Evolutionary conservation across 495 filamentous ascomycete species (phyloP).

Genomic region (Aspergillus kassunensis): DNA sequence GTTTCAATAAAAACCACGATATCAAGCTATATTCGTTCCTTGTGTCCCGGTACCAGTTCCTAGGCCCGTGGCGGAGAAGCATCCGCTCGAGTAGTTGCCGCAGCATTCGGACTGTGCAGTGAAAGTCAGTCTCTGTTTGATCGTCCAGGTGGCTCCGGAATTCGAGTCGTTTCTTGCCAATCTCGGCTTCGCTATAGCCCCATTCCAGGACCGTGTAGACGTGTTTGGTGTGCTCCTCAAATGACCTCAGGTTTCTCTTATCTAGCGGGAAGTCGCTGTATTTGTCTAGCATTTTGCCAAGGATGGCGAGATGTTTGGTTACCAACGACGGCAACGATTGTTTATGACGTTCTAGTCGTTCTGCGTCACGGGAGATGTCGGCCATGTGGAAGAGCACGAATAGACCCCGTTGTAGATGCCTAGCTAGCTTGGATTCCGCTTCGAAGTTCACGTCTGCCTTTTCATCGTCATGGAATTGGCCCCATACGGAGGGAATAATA

Average conservation of each 20-base stretch:
- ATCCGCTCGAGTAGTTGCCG: conserved; percentile 28
- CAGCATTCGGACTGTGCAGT: conserved; percentile 29
- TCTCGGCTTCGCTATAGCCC: conserved; percentile 24
- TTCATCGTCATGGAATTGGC: conserved; percentile 24
- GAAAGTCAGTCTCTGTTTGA: conserved; percentile 26
- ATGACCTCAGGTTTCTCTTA: conserved; percentile 10
- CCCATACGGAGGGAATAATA: conserved; percentile 28
- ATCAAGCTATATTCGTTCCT: conserved; percentile 27
- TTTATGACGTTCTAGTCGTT: conserved; percentile 10
- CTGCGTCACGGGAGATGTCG: conserved; percentile 22
- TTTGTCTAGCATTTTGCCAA: conserved; percentile 20
- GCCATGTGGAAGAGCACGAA: conserved; percentile 31
- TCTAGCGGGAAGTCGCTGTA: conserved; percentile 19
- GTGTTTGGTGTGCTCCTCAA: conserved; percentile 20
- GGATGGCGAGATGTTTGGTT: conserved; percentile 13
- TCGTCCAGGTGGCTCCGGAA: conserved; percentile 24
- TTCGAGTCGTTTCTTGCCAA: conserved; percentile 22
- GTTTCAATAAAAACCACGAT: conserved; percentile 29
- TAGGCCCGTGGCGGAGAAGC: conserved; percentile 30
- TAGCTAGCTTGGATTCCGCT: conserved; percentile 23
- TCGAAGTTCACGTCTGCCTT: conserved; percentile 24
- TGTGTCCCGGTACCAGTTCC: conserved; percentile 25
- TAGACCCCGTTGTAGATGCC: conserved; percentile 25
- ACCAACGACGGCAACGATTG: conserved; percentile 7
- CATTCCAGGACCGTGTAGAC: conserved; percentile 24